Percentiles rank a stretch among this genome's conserved stretches.
These are phyloP conservation scores for Paramecium pentaurelia DNA, from an alignment of 73 alveolate genomes.

Conservation along the genomic window DNA sequence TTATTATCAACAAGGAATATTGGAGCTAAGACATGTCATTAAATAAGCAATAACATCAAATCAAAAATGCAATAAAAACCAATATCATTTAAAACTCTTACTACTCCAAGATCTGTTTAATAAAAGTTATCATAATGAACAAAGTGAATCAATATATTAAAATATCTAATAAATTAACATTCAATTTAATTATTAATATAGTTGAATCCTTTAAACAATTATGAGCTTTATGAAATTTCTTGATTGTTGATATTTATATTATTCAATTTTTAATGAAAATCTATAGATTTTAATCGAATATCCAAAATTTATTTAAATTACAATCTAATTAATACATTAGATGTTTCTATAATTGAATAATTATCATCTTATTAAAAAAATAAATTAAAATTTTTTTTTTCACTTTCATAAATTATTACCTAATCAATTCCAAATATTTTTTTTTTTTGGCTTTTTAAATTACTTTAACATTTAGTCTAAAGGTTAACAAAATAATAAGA, in stretches of 20 bases:
- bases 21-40: conserved; percentile 7
- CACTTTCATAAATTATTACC: no score
- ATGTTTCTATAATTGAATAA: no score
- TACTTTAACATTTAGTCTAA: no score
- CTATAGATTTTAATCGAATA: no score
- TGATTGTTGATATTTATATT: neutral
- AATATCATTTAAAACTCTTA: conserved; percentile 25
- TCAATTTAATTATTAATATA: neutral
- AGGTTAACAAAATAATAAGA: no score
- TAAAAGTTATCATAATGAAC: neutral
- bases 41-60: neutral
- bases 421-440: no score
- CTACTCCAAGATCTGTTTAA: conserved; percentile 35
- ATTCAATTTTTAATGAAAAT: no score
- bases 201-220: neutral
- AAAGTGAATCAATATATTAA: neutral
- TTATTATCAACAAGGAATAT: neutral
- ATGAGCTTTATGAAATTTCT: neutral
- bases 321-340: no score
- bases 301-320: no score
- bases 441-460: no score
- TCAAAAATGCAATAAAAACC: neutral
- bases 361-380: no score
- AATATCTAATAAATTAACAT: neutral
- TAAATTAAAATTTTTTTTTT: no score